Percentiles rank a stretch among this genome's conserved stretches.
Evolutionary conservation across 2,329 filamentous ascomycete genomes (phyloP).

Genomic region (Sphaerulina musiva): DNA sequence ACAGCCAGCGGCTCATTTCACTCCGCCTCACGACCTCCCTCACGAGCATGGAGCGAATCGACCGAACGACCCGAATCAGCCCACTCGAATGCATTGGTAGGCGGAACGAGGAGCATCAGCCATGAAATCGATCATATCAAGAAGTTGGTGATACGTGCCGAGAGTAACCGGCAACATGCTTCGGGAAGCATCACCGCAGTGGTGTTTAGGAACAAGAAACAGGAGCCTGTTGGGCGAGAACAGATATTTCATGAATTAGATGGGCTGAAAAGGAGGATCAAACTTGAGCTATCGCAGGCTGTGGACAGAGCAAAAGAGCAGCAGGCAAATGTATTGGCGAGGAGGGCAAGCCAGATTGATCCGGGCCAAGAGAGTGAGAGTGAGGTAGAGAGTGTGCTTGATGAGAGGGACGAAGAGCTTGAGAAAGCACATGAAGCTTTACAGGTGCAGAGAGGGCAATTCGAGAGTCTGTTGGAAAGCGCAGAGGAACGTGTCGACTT

Average conservation of each 20-base stretch:
- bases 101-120: constrained; percentile 13
- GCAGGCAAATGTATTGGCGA: constrained; percentile 6
- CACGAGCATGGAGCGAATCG: constrained; percentile 15
- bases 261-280: constrained; percentile 29
- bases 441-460: constrained; percentile 22
- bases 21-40: background rate
- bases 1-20: constrained; percentile 8
- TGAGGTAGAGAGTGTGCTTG: constrained; percentile 27
- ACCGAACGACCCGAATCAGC: constrained; percentile 13
- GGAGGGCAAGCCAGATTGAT: constrained; percentile 15
- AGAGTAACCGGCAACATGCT: constrained; percentile 14
- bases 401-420: constrained; percentile 31
- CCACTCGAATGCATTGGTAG: constrained; percentile 1
- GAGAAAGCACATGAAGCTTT: constrained; percentile 26
- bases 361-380: constrained; percentile 24
- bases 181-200: constrained; percentile 25
- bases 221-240: constrained; percentile 13
- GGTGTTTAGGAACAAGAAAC: constrained; percentile 22
- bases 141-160: constrained; percentile 20
- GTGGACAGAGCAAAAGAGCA: constrained; percentile 7
- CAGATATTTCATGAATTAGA: constrained; percentile 28
- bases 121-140: constrained; percentile 29
- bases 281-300: constrained; percentile 20
- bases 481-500: constrained; percentile 33
- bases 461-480: constrained; percentile 31